These are phyloP conservation scores for Calocybe cyanea DNA, from an alignment of 768 basidiomycete species.

Conservation along the genomic window DNA sequence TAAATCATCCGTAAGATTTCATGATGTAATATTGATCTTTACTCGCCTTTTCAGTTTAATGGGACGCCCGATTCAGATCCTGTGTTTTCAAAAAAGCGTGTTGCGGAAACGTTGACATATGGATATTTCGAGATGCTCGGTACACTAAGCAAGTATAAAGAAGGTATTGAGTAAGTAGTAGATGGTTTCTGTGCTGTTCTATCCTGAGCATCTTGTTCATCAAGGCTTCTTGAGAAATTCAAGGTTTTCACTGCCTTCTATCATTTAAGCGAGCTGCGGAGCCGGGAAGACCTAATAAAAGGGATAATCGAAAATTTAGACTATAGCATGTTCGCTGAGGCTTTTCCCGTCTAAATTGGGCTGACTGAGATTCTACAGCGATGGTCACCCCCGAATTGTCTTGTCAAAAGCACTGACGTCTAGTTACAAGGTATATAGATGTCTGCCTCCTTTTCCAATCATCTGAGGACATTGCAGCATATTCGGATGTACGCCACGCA, in stretches of 20 bases:
- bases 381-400: conserved; percentile 92
- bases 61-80: conserved; percentile 71
- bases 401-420: conserved; percentile 94
- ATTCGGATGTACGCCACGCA: conserved; percentile 86
- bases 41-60: conserved; percentile 49
- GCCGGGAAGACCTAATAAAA: conserved; percentile 89
- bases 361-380: conserved; percentile 43
- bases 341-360: neutral
- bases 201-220: neutral
- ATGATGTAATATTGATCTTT: neutral
- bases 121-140: conserved; percentile 98
- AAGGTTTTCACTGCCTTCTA: conserved; percentile 96
- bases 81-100: conserved; percentile 78
- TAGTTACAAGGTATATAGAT: conserved; percentile 66
- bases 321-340: conserved; percentile 69
- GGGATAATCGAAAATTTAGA: conserved; percentile 89
- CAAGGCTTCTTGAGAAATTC: conserved; percentile 83
- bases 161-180: conserved; percentile 79
- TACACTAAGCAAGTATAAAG: conserved; percentile 79
- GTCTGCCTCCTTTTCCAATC: neutral
- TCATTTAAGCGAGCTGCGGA: conserved; percentile 85
- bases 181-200: neutral
- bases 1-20: conserved; percentile 29
- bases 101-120: conserved; percentile 79
- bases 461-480: conserved; percentile 45